Evolutionary conservation across 495 filamentous ascomycete species (phyloP).

Genomic region (Xylaria venustula): DNA sequence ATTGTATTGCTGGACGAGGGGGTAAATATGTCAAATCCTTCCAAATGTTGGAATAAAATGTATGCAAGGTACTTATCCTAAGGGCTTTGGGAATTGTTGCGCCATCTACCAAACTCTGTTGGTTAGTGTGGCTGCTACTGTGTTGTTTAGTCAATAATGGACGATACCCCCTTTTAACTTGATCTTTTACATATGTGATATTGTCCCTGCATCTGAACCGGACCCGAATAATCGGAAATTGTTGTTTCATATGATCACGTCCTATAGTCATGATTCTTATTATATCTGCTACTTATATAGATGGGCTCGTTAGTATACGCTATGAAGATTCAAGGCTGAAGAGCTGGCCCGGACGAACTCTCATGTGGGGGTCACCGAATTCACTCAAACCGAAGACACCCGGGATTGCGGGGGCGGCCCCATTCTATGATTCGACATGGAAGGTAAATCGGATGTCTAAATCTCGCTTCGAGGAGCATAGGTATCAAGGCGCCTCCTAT

Average conservation of each 20-base stretch:
- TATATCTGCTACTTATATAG: not conserved
- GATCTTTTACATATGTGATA: not conserved
- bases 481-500: too few species aligned
- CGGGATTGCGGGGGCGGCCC: constrained; percentile 3
- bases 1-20: not conserved
- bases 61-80: constrained; percentile 11
- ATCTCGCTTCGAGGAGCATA: too few species aligned
- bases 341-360: not conserved
- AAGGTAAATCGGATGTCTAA: too few species aligned
- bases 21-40: not conserved
- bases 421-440: too few species aligned
- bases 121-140: constrained; percentile 17
- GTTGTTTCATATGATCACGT: not conserved
- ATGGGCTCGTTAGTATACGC: too few species aligned
- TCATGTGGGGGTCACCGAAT: too few species aligned
- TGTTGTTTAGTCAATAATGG: constrained; percentile 29
- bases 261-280: not conserved
- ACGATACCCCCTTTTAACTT: constrained; percentile 28
- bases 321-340: too few species aligned
- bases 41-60: not conserved
- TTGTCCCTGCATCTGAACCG: not conserved
- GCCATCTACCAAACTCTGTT: not conserved
- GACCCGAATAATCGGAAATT: not conserved
- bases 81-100: not conserved
- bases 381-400: not conserved